These are phyloP conservation scores for Fragaria iinumae DNA, from an alignment of 306 rosid genomes.

Conservation along the genomic window DNA sequence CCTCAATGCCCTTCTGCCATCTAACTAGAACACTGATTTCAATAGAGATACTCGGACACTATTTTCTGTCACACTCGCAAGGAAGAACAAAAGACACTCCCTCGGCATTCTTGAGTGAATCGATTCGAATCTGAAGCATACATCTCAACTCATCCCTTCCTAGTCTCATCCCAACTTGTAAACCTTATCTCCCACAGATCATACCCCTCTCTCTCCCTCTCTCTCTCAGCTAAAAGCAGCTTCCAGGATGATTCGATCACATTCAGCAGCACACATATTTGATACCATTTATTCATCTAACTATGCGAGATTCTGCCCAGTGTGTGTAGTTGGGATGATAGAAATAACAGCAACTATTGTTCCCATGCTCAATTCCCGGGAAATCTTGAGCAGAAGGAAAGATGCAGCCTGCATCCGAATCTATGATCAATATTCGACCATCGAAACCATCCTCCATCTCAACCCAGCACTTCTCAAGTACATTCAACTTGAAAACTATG, in stretches of 20 bases:
- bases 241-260: background rate
- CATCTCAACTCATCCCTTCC: background rate
- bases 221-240: background rate
- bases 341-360: background rate
- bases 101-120: too few species aligned
- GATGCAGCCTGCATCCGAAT: background rate
- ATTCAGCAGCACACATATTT: too few species aligned
- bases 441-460: background rate
- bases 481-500: background rate
- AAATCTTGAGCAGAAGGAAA: background rate
- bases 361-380: background rate
- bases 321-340: background rate
- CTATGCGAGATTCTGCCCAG: background rate
- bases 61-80: too few species aligned
- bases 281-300: background rate
- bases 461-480: background rate
- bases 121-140: too few species aligned
- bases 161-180: background rate
- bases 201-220: background rate
- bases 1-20: too few species aligned
- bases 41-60: too few species aligned
- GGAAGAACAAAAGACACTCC: too few species aligned
- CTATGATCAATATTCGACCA: background rate
- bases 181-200: background rate
- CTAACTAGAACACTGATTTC: too few species aligned